A percentile compares a stretch with the other conserved stretches of the same genome.
Conservation (phyloP, 129 eudicot genomes). For the Lonicera japonica region DNA sequence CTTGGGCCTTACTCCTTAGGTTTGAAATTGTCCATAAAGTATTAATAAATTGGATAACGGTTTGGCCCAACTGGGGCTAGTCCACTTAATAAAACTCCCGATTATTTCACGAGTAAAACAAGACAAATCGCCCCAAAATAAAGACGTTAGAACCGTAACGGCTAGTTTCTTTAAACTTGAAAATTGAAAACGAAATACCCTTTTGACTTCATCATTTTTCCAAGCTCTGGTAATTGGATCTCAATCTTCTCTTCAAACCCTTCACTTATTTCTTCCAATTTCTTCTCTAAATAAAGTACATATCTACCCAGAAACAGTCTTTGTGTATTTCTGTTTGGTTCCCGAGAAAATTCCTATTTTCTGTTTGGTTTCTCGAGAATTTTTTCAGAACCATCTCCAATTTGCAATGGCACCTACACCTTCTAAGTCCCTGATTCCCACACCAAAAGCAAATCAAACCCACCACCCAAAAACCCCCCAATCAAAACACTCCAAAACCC, state of each 20-base stretch:
- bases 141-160: constrained; percentile 2
- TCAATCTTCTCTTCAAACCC: neutral
- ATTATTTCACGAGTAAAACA: neutral
- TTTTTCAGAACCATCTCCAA: neutral
- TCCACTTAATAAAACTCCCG: neutral
- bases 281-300: neutral
- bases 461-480: constrained; percentile 45
- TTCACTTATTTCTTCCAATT: neutral
- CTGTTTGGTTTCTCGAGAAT: neutral
- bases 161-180: neutral
- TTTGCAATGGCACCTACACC: constrained; percentile 48
- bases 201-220: neutral
- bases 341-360: neutral
- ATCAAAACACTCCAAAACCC: constrained; percentile 48
- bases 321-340: no score
- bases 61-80: no score
- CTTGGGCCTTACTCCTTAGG: no score
- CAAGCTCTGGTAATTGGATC: neutral
- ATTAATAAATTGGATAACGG: no score
- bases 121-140: constrained; percentile 1
- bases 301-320: neutral
- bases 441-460: constrained; percentile 39
- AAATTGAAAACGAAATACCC: neutral
- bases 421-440: constrained; percentile 15
- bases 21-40: no score